Base-by-base conservation (phyloP, 1,284 basidiomycete genomes). In the Cronartium quercuum region DNA sequence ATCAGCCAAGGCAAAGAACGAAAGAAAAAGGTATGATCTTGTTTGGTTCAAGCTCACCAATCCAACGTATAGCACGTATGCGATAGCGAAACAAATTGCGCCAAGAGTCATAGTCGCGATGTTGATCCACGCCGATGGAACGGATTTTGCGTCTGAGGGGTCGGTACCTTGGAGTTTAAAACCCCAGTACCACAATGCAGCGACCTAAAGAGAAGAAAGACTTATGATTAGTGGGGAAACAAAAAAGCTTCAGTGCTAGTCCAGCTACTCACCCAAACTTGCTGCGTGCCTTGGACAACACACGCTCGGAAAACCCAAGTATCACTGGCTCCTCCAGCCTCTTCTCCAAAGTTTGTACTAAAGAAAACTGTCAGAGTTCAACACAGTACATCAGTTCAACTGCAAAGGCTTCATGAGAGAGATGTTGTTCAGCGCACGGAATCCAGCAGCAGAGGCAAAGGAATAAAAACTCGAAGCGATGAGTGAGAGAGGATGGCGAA, bases 151-250 rank as follows among this genome's bases (percentile, higher is more conserved):
- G 77, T 84, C 84, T 68, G 83, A 83, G 58, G 85, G 83, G 55
- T 82, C 75, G 13, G 84, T 84, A 15, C 84, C 84, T 79, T 89
- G 89, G 76, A 95, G 84, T 66, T 87, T 86, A 82, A 89, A 88
- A 78, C 92, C 92, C 92, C 92, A 95, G 81, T 91, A 95, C 92
- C 92, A 95, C 47, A 95, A 83, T 7, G 91, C 92, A 1, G 92
- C 90, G 10, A 94, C 89, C 92, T 92, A 94, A 58, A 21, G 34
- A 41, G 4, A 13, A n/a, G 6, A 51, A 62, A 21, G 18, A 35
- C 21, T 38, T 2, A 40, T 51, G 41, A 35, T 62, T 24, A 68
- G 37, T 15, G 35, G 42, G 44, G 21, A 10, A 10, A 61, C 18
- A 3, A 2, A 7, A 21, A 6, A 38, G 6, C 51, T 41, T 13